phyloP scores from a whole-genome alignment of 208 protist genomes.

The Trypanosoma vivax region DNA sequence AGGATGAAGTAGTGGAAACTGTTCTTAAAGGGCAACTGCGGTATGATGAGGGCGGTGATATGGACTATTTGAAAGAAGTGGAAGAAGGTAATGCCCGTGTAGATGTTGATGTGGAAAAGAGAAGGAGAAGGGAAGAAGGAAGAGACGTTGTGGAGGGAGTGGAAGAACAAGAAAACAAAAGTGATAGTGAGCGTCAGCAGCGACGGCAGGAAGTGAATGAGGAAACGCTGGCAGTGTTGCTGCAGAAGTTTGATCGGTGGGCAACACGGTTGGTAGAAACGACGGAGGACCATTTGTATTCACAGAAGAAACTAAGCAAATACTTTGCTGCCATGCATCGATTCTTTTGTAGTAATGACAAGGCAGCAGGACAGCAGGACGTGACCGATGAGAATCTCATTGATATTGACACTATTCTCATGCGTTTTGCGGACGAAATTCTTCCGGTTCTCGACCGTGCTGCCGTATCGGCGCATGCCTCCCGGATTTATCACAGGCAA shows the following conservation, averaged over 20 bases:
- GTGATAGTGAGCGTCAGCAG: not conserved
- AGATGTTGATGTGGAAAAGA: no score
- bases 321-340: constrained; percentile 73
- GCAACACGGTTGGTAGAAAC: constrained; percentile 62
- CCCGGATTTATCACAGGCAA: not conserved
- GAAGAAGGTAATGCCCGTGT: no score
- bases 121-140: no score
- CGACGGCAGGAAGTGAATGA: constrained; percentile 36
- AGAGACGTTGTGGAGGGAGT: no score
- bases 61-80: not conserved
- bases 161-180: not conserved
- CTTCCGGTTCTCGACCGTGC: constrained; percentile 61
- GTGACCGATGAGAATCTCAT: constrained; percentile 55
- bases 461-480: constrained; percentile 18
- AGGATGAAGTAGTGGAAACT: constrained; percentile 67
- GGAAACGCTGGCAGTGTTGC: constrained; percentile 54
- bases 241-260: constrained; percentile 84
- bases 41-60: constrained; percentile 2
- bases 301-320: constrained; percentile 71
- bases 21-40: constrained; percentile 22
- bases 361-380: not conserved
- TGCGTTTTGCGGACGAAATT: constrained; percentile 67
- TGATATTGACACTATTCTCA: constrained; percentile 73
- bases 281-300: constrained; percentile 75
- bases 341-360: constrained; percentile 34